These are phyloP conservation scores for Aspergillus sp. DNA, from an alignment of 2,329 filamentous ascomycete species.

Conservation along the genomic window DNA sequence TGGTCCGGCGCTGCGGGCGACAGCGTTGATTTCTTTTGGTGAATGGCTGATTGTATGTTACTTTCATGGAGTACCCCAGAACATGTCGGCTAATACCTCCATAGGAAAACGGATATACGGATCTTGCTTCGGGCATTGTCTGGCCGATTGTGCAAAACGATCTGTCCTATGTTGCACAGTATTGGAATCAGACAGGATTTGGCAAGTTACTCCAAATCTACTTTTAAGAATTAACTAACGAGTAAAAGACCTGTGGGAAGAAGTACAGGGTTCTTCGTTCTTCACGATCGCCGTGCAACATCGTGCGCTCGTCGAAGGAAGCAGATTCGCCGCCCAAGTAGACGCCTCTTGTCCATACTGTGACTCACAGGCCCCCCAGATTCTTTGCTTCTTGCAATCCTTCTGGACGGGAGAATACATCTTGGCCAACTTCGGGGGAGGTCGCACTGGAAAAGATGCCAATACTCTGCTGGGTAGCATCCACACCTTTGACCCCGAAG, in stretches of 20 bases:
- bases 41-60: conserved; percentile 58
- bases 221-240: too few relatives aligned
- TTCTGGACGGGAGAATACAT: conserved; percentile 67
- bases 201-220: conserved; percentile 27
- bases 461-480: conserved; percentile 59
- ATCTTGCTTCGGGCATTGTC: conserved; percentile 51
- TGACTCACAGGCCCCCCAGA: conserved; percentile 60
- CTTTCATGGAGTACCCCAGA: not conserved
- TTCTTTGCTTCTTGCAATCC: conserved; percentile 68
- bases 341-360: conserved; percentile 59
- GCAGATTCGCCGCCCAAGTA: conserved; percentile 59
- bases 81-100: not conserved
- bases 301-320: conserved; percentile 57
- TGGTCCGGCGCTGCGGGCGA: conserved; percentile 71
- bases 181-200: conserved; percentile 55
- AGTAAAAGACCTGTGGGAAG: conserved; percentile 69
- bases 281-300: conserved; percentile 70
- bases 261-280: conserved; percentile 71
- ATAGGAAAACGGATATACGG: conserved; percentile 50
- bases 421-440: conserved; percentile 61
- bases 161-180: conserved; percentile 59
- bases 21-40: conserved; percentile 66
- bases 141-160: conserved; percentile 77
- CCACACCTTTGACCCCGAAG: conserved; percentile 33
- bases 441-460: conserved; percentile 64